Percentiles rank a stretch among this genome's conserved stretches.
Conservation (phyloP, 2,329 filamentous ascomycete species). For the Didymella lethalis region DNA sequence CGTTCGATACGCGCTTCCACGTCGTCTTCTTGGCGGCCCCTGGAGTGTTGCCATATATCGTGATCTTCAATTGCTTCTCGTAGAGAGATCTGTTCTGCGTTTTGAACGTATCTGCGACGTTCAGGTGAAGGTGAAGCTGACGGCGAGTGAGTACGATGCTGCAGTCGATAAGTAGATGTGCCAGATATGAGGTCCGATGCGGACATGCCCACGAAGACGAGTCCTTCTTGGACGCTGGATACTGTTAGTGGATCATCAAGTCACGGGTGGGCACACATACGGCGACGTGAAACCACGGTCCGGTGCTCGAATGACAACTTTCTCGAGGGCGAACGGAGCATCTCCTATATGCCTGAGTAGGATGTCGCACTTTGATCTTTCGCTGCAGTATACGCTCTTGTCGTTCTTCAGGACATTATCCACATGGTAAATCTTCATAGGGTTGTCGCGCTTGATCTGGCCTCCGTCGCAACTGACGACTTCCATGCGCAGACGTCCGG, state of each 20-base stretch:
- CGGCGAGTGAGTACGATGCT: slow-evolving; percentile 54
- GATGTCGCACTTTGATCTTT: slow-evolving; percentile 86
- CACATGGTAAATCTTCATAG: slow-evolving; percentile 54
- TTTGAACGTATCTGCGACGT: slow-evolving; percentile 27
- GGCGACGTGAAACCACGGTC: slow-evolving; percentile 82
- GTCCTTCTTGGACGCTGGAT: slow-evolving; percentile 81
- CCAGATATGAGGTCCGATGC: slow-evolving; percentile 76
- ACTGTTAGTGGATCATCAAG: slow-evolving; percentile 44
- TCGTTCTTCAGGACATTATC: slow-evolving; percentile 88
- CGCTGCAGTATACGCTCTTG: slow-evolving; percentile 86
- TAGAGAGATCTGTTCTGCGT: slow-evolving; percentile 45
- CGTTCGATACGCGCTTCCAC: slow-evolving; percentile 41
- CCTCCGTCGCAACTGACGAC: slow-evolving; percentile 90
- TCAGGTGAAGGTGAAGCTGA: slow-evolving; percentile 39
- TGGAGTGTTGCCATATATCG: slow-evolving; percentile 43
- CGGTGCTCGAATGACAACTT: slow-evolving; percentile 87
- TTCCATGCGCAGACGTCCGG: slow-evolving; percentile 83
- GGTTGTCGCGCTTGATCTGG: slow-evolving; percentile 65
- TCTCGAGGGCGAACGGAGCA: slow-evolving; percentile 82
- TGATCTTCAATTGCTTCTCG: slow-evolving; percentile 48
- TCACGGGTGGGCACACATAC: slow-evolving; percentile 63
- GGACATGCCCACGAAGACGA: slow-evolving; percentile 90
- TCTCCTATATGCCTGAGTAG: slow-evolving; percentile 81
- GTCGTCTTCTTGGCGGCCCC: slow-evolving; percentile 34
- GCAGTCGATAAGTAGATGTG: slow-evolving; percentile 78